Conservation (phyloP, 2,329 filamentous ascomycete species). For the Hypoxylon sp. region DNA sequence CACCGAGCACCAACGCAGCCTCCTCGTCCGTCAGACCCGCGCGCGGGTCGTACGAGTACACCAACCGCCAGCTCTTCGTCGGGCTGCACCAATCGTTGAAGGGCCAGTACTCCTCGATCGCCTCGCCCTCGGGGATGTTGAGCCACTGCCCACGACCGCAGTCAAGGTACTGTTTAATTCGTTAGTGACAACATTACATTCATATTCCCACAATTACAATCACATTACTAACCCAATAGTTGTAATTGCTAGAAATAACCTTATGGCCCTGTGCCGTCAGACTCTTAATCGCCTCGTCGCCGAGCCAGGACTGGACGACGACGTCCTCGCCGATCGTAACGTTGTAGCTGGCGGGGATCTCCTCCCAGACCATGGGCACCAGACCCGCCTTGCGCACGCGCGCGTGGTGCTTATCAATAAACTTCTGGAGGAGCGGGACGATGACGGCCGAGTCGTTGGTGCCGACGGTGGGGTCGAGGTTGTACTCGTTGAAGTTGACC, state of each 20-base stretch:
- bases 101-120: conserved; percentile 69
- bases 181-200: not conserved
- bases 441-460: conserved; percentile 74
- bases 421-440: conserved; percentile 80
- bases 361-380: conserved; percentile 86
- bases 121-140: conserved; percentile 71
- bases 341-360: conserved; percentile 84
- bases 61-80: conserved; percentile 81
- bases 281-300: conserved; percentile 68
- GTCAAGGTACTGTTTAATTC: conserved; percentile 74
- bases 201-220: not conserved
- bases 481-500: conserved; percentile 80
- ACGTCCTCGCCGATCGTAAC: conserved; percentile 77
- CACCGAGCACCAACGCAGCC: conserved; percentile 78
- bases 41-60: conserved; percentile 84
- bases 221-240: conserved; percentile 73
- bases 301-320: conserved; percentile 83
- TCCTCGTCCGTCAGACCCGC: conserved; percentile 70
- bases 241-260: conserved; percentile 80
- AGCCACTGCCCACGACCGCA: conserved; percentile 86
- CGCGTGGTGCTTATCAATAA: conserved; percentile 76
- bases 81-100: conserved; percentile 86
- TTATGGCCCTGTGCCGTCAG: conserved; percentile 74
- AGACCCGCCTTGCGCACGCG: conserved; percentile 73
- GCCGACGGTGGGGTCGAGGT: conserved; percentile 76